Evolutionary conservation across 169 alveolate genomes (phyloP).

Genomic region (Plasmodium fragile): DNA sequence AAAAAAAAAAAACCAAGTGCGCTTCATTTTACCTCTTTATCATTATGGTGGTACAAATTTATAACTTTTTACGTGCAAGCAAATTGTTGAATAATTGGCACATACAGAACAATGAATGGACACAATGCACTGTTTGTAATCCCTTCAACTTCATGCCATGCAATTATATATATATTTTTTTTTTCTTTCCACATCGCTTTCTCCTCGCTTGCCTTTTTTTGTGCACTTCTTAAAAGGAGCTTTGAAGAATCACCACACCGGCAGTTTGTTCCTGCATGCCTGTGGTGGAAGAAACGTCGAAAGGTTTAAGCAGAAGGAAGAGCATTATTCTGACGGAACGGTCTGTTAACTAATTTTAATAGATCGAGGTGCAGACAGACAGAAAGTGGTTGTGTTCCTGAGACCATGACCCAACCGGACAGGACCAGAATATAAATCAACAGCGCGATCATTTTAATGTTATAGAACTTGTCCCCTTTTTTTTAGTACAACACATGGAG

Average conservation of each 20-base stretch:
- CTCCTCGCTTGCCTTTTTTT: background rate
- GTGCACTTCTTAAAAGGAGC: background rate
- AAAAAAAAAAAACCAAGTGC: background rate
- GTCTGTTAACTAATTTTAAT: background rate
- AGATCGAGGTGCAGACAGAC: background rate
- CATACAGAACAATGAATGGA: background rate
- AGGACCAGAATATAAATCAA: background rate
- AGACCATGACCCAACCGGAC: background rate
- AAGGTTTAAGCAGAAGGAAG: background rate
- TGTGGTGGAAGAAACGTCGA: background rate
- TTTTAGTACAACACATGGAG: background rate
- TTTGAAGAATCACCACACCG: background rate
- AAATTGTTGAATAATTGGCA: background rate
- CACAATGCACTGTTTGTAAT: background rate
- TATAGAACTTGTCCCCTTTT: background rate
- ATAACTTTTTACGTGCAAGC: background rate
- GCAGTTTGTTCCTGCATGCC: background rate
- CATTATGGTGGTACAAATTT: background rate
- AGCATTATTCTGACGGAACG: background rate
- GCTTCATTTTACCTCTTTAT: background rate
- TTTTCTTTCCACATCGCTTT: background rate
- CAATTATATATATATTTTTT: background rate
- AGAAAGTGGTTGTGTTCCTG: background rate
- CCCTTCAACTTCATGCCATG: background rate
- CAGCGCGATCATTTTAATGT: background rate